A percentile compares a stretch with the other conserved stretches of the same genome.
Evolutionary conservation across 345 rosid species (phyloP).

Genomic region (Euphorbia peplus): DNA sequence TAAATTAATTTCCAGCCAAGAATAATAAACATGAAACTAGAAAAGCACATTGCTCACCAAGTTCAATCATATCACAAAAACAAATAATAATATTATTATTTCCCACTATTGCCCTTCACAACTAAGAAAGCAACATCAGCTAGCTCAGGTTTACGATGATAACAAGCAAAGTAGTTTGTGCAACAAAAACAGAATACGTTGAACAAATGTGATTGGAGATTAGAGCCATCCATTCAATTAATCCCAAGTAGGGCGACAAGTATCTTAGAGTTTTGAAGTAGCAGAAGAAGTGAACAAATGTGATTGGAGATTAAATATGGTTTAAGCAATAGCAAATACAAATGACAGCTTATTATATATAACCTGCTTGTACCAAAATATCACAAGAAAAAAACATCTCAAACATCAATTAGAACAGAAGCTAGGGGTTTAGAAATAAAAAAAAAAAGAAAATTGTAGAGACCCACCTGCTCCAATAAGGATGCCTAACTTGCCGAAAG

Average conservation of each 20-base stretch:
- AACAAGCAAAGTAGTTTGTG: not conserved
- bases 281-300: too few relatives aligned
- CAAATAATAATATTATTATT: too few relatives aligned
- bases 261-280: not conserved
- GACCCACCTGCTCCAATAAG: conserved; percentile 3
- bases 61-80: not conserved
- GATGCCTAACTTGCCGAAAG: not conserved
- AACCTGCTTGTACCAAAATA: not conserved
- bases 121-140: not conserved
- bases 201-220: too few relatives aligned
- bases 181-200: not conserved
- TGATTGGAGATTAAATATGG: too few relatives aligned
- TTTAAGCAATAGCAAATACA: not conserved
- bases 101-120: not conserved
- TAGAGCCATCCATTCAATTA: not conserved
- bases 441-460: not conserved
- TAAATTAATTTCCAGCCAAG: not conserved
- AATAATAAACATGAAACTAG: not conserved
- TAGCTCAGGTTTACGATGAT: not conserved
- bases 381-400: not conserved
- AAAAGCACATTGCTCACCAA: not conserved
- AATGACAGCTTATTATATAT: not conserved
- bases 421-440: not conserved
- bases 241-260: too few relatives aligned
- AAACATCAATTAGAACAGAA: not conserved